Conservation (phyloP, 2,329 filamentous ascomycete species). For the Bipolaris gigantea region DNA sequence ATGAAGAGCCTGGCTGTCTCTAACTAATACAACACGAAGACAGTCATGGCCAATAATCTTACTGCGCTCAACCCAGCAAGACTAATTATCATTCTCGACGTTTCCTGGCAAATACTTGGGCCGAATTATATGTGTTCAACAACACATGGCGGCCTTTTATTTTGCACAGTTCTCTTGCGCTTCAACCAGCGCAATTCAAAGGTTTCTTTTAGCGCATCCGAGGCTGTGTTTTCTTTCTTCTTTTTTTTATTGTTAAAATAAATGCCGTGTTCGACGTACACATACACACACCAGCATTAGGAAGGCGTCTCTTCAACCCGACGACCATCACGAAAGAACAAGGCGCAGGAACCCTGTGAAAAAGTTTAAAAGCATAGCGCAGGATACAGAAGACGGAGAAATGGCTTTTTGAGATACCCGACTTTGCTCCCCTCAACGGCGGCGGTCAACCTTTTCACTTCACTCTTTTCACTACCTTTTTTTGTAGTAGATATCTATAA, state of each 20-base stretch:
- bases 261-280: not conserved
- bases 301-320: slow-evolving; percentile 47
- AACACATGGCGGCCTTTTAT: slow-evolving; percentile 9
- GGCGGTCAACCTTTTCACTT: slow-evolving; percentile 19
- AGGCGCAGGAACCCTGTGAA: slow-evolving; percentile 3
- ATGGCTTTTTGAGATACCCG: slow-evolving; percentile 32
- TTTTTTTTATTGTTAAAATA: not conserved
- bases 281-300: slow-evolving; percentile 27
- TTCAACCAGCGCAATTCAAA: slow-evolving; percentile 23
- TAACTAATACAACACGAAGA: slow-evolving; percentile 25
- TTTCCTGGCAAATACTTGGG: slow-evolving; percentile 1
- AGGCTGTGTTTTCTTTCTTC: not conserved
- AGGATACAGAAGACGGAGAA: not conserved
- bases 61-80: slow-evolving; percentile 41
- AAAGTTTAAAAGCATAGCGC: slow-evolving; percentile 8
- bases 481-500: not conserved
- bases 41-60: slow-evolving; percentile 24
- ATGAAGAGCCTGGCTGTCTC: slow-evolving; percentile 31
- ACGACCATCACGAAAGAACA: slow-evolving; percentile 39
- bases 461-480: not conserved
- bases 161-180: slow-evolving; percentile 28
- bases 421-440: slow-evolving; percentile 33
- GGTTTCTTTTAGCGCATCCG: not conserved
- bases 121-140: slow-evolving; percentile 6
- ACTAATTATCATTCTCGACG: slow-evolving; percentile 15